These are phyloP conservation scores for Colletotrichum plurivorum DNA, from an alignment of 2,329 filamentous ascomycete genomes.

Conservation along the genomic window DNA sequence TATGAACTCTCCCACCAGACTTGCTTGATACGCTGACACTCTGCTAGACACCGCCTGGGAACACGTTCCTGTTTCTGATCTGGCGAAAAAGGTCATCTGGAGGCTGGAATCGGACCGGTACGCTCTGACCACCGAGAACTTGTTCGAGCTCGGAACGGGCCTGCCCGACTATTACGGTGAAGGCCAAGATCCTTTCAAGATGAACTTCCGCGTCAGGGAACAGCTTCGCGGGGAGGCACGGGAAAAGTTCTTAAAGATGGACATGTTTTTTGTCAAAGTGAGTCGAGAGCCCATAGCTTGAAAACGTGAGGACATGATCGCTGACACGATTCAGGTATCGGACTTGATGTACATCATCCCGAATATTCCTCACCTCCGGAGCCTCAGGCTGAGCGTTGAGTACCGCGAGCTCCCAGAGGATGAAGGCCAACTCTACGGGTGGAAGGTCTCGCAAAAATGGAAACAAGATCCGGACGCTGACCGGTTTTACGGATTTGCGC, in stretches of 20 bases:
- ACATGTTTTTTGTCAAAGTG: slow-evolving; percentile 79
- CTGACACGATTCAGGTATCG: slow-evolving; percentile 62
- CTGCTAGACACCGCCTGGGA: slow-evolving; percentile 71
- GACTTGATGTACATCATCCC: slow-evolving; percentile 73
- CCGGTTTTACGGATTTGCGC: slow-evolving; percentile 67
- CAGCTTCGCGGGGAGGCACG: slow-evolving; percentile 64
- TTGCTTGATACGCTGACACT: not conserved
- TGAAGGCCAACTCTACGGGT: slow-evolving; percentile 60
- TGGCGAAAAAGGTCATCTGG: slow-evolving; percentile 74
- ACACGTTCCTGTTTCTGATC: slow-evolving; percentile 63
- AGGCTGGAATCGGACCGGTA: slow-evolving; percentile 70
- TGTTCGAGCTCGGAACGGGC: slow-evolving; percentile 68
- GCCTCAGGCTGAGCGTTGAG: slow-evolving; percentile 68
- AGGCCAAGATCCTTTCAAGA: slow-evolving; percentile 57
- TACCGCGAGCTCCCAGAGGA: slow-evolving; percentile 72
- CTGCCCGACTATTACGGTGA: slow-evolving; percentile 66
- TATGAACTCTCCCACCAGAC: slow-evolving; percentile 29
- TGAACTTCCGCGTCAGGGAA: slow-evolving; percentile 61
- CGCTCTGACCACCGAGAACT: slow-evolving; percentile 63
- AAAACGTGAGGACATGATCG: not conserved
- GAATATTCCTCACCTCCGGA: slow-evolving; percentile 70
- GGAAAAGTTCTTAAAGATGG: slow-evolving; percentile 68
- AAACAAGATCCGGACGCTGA: slow-evolving; percentile 69
- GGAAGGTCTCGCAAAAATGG: slow-evolving; percentile 66
- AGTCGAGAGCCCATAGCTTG: slow-evolving; percentile 34